These are phyloP conservation scores for Colletotrichum sojae DNA, from an alignment of 2,329 filamentous ascomycete genomes.

Conservation along the genomic window DNA sequence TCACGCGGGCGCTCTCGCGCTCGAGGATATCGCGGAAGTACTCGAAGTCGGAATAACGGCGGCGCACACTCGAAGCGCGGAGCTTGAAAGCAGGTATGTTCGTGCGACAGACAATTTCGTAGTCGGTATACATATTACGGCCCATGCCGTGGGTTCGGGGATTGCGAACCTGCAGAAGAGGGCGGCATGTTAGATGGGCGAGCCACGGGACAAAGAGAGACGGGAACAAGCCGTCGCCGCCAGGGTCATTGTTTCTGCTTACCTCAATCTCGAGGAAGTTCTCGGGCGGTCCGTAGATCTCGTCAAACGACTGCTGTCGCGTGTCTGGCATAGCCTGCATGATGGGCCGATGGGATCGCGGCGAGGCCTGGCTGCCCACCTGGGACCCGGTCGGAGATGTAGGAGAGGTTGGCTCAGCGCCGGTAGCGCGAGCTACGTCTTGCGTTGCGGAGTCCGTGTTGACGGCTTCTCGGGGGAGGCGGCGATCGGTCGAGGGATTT, in stretches of 20 bases:
- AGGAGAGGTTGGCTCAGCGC: conserved; percentile 46
- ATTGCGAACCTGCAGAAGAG: conserved; percentile 80
- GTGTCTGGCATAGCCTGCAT: conserved; percentile 79
- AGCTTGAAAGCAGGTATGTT: conserved; percentile 99
- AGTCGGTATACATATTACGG: conserved; percentile 97
- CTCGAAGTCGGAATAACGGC: conserved; percentile 98
- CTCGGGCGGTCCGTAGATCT: conserved; percentile 98
- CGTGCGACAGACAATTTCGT: conserved; percentile 97
- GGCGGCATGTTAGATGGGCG: conserved; percentile 12
- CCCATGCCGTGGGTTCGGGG: conserved; percentile 95
- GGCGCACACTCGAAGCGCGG: conserved; percentile 87
- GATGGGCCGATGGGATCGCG: conserved; percentile 64
- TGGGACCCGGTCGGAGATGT: conserved; percentile 43
- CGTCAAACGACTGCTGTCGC: conserved; percentile 95
- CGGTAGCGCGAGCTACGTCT: conserved; percentile 51
- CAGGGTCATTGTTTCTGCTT: conserved; percentile 45
- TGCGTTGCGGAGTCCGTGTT: conserved; percentile 60
- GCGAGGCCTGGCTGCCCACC: conserved; percentile 46
- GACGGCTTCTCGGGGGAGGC: conserved; percentile 47
- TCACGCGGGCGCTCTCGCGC: conserved; percentile 93
- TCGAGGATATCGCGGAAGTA: conserved; percentile 99
- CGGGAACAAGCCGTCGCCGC: not conserved
- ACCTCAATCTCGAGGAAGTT: conserved; percentile 99
- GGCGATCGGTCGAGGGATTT: not conserved
- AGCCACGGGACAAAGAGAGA: too few species aligned